Conservation (phyloP, 495 filamentous ascomycete genomes). For the Penicillium waksmanii region DNA sequence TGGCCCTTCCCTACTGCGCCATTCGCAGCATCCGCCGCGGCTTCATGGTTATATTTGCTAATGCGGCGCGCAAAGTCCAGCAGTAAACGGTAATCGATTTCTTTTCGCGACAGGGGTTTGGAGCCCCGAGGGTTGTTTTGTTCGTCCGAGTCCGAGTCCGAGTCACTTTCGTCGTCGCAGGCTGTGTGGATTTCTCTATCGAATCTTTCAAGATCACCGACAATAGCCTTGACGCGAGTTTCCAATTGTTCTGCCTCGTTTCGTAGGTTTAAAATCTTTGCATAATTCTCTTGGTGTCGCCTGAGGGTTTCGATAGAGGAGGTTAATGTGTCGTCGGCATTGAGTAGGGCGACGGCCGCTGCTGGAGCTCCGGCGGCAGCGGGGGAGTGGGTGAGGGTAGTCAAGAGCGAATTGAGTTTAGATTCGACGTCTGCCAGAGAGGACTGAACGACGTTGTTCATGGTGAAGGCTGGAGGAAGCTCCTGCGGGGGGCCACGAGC, state of each 20-base stretch:
- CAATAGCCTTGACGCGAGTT: slow-evolving; percentile 45
- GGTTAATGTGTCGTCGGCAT: slow-evolving; percentile 46
- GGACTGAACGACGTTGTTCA: slow-evolving; percentile 44
- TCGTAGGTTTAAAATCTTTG: slow-evolving; percentile 42
- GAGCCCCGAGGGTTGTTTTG: slow-evolving; percentile 22
- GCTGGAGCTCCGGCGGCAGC: slow-evolving; percentile 47
- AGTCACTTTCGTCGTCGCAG: slow-evolving; percentile 37
- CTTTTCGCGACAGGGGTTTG: slow-evolving; percentile 23
- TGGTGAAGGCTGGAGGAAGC: slow-evolving; percentile 21
- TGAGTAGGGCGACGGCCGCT: slow-evolving; percentile 43
- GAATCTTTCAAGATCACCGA: slow-evolving; percentile 43
- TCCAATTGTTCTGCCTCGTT: slow-evolving; percentile 44
- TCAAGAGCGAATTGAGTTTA: slow-evolving; percentile 47
- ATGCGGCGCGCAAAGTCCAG: slow-evolving; percentile 53
- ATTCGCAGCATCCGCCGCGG: slow-evolving; percentile 47
- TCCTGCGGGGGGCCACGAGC: neutral
- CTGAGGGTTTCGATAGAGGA: slow-evolving; percentile 45
- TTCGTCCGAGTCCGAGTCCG: slow-evolving; percentile 31
- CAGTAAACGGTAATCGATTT: slow-evolving; percentile 49
- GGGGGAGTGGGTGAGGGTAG: slow-evolving; percentile 45
- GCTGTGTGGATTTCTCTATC: slow-evolving; percentile 41
- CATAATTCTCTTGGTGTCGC: slow-evolving; percentile 49
- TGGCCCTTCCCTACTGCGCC: slow-evolving; percentile 25
- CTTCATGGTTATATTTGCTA: slow-evolving; percentile 53
- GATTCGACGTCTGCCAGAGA: slow-evolving; percentile 44